phyloP scores from a whole-genome alignment of 192 early-diverging fungal species.

The Rhizophagus prolifer region DNA sequence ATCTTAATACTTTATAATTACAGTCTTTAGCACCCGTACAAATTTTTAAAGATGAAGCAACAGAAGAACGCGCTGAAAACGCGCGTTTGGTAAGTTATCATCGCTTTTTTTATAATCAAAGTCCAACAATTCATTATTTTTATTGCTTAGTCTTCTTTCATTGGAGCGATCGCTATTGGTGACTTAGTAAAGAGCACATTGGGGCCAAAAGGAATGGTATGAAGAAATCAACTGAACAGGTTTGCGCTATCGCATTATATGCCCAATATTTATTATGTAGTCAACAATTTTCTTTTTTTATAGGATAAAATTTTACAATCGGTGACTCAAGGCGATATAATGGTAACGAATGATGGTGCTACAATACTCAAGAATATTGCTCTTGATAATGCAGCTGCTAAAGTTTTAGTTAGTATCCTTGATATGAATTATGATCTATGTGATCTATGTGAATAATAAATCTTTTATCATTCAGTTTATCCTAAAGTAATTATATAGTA shows the following conservation, averaged over 20 bases:
- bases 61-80: constrained; percentile 96
- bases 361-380: constrained; percentile 99
- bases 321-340: constrained; percentile 74
- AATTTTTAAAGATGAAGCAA: constrained; percentile 92
- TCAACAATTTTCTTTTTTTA: constrained; percentile 2
- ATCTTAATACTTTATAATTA: no score
- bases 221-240: constrained; percentile 19
- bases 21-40: constrained; percentile 78
- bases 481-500: no score
- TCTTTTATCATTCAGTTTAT: background rate
- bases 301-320: constrained; percentile 99
- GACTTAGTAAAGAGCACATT: constrained; percentile 97
- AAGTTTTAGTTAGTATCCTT: constrained; percentile 79
- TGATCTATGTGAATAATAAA: background rate
- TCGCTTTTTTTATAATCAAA: background rate
- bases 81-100: constrained; percentile 81
- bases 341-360: constrained; percentile 98
- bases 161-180: constrained; percentile 98
- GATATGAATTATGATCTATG: background rate
- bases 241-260: background rate
- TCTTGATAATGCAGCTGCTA: constrained; percentile 97
- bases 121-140: background rate
- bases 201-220: constrained; percentile 97
- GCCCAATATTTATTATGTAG: background rate
- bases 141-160: constrained; percentile 76